Evolutionary conservation across 1,284 basidiomycete species (phyloP).

Genomic region (Sporisorium iseilematis-ciliati): DNA sequence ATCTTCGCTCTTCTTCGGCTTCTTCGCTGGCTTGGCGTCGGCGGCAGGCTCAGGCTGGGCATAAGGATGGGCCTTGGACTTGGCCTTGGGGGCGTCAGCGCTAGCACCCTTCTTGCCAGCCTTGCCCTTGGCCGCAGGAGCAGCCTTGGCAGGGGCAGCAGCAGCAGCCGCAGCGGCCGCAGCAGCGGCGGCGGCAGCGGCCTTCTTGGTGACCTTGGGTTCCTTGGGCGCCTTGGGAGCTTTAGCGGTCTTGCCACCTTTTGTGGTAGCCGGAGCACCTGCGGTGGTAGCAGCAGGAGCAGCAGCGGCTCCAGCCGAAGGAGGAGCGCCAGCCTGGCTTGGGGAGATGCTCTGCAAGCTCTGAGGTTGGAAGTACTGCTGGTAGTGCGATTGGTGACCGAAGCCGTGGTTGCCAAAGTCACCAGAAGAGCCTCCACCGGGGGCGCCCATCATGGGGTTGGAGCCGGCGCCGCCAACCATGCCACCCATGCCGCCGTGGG

Average conservation of each 20-base stretch:
- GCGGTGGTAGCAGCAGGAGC: constrained; percentile 25
- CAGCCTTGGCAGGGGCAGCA: constrained; percentile 31
- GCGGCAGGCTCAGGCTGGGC: constrained; percentile 38
- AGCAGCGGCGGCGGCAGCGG: constrained; percentile 28
- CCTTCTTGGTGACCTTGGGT: constrained; percentile 41
- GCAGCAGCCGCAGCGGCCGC: constrained; percentile 8
- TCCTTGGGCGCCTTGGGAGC: constrained; percentile 43
- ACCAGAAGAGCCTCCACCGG: constrained; percentile 38
- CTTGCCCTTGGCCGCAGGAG: constrained; percentile 41
- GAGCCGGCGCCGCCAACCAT: constrained; percentile 52
- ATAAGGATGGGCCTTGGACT: constrained; percentile 47
- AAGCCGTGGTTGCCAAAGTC: constrained; percentile 52
- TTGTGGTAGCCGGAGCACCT: constrained; percentile 25
- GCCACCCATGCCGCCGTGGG: constrained; percentile 52
- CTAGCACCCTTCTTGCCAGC: constrained; percentile 50
- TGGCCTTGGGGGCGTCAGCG: constrained; percentile 45
- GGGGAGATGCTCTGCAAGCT: constrained; percentile 51
- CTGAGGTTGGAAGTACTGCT: constrained; percentile 54
- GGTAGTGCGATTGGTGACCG: constrained; percentile 53
- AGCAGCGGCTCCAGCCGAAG: constrained; percentile 29
- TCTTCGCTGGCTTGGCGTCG: constrained; percentile 48
- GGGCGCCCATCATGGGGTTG: constrained; percentile 56
- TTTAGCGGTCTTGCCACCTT: constrained; percentile 41
- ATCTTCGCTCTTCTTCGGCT: constrained; percentile 52
- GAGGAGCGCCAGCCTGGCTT: constrained; percentile 48